Conservation (phyloP, 1,139 yeast species). For the Entelexis paramagnoliae region DNA sequence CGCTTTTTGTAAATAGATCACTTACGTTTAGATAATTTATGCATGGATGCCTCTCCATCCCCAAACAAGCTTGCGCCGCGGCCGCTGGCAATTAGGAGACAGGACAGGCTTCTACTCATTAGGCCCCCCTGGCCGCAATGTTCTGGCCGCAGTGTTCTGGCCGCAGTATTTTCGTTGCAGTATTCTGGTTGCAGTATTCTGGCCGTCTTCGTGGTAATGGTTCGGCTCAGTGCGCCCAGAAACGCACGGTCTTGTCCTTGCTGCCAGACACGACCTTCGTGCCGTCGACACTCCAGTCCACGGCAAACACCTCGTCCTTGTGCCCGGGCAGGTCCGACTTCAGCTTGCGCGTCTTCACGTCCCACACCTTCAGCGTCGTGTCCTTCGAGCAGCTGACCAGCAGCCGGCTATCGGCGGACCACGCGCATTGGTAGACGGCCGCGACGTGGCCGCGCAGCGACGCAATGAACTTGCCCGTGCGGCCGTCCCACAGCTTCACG, state of each 20-base stretch:
- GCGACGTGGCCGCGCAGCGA: conserved; percentile 97
- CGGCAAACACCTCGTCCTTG: conserved; percentile 89
- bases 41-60: too few species aligned
- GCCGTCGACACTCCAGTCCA: conserved; percentile 98
- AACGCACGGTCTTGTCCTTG: conserved; percentile 82
- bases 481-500: conserved; percentile 91
- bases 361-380: conserved; percentile 97
- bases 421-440: conserved; percentile 94
- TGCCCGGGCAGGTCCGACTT: conserved; percentile 92
- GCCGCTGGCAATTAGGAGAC: too few species aligned
- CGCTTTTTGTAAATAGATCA: conserved; percentile 5
- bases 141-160: too few species aligned
- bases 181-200: too few species aligned
- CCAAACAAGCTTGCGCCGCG: too few species aligned
- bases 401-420: conserved; percentile 92
- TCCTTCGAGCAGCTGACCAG: conserved; percentile 92
- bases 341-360: conserved; percentile 71
- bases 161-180: too few species aligned
- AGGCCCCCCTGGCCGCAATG: too few species aligned
- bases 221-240: conserved; percentile 58
- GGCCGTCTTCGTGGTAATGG: too few species aligned
- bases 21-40: background rate
- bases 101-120: too few species aligned
- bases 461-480: conserved; percentile 78
- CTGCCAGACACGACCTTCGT: conserved; percentile 91